Percentiles rank a stretch among this genome's conserved stretches.
phyloP scores from a whole-genome alignment of 2,329 filamentous ascomycete species.

The Fusarium torreyae region DNA sequence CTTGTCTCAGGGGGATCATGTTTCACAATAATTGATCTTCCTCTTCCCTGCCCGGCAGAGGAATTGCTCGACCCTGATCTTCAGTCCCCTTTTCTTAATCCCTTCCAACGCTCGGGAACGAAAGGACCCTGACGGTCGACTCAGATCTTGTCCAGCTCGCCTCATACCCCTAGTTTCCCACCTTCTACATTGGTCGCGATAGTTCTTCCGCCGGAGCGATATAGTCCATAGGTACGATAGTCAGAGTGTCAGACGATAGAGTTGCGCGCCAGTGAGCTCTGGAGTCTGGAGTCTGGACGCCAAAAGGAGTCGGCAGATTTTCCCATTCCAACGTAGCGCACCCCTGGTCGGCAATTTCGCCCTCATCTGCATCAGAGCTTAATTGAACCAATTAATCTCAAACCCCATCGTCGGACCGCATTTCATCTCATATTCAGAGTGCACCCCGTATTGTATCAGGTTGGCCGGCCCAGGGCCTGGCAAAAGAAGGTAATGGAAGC shows the following conservation, averaged over 20 bases:
- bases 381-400: constrained; percentile 38
- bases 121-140: constrained; percentile 16
- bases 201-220: constrained; percentile 25
- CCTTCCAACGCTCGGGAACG: constrained; percentile 14
- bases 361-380: constrained; percentile 38
- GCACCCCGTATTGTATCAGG: constrained; percentile 25
- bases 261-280: constrained; percentile 17
- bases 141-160: constrained; percentile 23
- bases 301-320: constrained; percentile 11
- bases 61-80: constrained; percentile 26
- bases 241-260: constrained; percentile 21
- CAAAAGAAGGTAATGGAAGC: constrained; percentile 29
- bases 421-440: constrained; percentile 28
- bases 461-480: neutral
- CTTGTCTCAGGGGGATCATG: constrained; percentile 35
- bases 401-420: constrained; percentile 16
- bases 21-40: constrained; percentile 32
- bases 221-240: constrained; percentile 26
- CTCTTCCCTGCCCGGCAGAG: constrained; percentile 18
- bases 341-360: constrained; percentile 34
- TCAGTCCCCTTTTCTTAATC: constrained; percentile 24
- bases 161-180: constrained; percentile 13
- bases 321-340: constrained; percentile 29
- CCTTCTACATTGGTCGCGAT: constrained; percentile 3
- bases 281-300: neutral